Percentiles rank a stretch among this genome's conserved stretches.
Evolutionary conservation across 2,329 filamentous ascomycete species (phyloP).

Genomic region (Aspergillus fructus): DNA sequence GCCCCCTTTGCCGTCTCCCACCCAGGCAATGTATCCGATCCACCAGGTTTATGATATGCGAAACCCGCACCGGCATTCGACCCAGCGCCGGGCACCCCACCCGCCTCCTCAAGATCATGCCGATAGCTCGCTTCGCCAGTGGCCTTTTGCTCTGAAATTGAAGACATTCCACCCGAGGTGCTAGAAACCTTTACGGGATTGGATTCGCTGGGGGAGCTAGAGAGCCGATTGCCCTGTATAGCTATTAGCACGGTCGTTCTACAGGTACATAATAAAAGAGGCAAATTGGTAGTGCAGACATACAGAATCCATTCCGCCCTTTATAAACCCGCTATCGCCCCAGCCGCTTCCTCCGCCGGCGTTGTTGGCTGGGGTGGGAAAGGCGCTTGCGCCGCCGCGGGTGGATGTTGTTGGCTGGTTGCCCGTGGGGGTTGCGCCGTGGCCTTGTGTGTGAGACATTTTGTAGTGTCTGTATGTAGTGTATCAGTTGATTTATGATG

Average conservation of each 20-base stretch:
- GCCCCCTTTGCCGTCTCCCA: constrained; percentile 6
- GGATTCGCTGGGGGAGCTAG: not conserved
- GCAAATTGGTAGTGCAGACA: not conserved
- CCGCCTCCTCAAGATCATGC: not conserved
- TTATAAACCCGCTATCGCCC: constrained; percentile 23
- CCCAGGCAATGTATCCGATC: constrained; percentile 1
- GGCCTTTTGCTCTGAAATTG: not conserved
- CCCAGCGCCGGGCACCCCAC: not conserved
- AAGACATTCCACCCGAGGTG: not conserved
- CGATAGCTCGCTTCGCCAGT: not conserved
- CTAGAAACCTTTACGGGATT: not conserved
- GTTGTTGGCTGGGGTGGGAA: constrained; percentile 33
- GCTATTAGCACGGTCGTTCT: not conserved
- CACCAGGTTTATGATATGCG: constrained; percentile 1
- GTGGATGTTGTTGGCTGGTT: constrained; percentile 15
- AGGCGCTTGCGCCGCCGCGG: constrained; percentile 24
- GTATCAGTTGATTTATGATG: not conserved
- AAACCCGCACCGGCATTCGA: not conserved
- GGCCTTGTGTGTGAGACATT: constrained; percentile 1
- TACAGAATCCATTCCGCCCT: constrained; percentile 19
- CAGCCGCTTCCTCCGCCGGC: constrained; percentile 20
- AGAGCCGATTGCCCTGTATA: not conserved
- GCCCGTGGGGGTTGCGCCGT: not conserved
- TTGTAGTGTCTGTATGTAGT: not conserved
- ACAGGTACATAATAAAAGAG: not conserved